phyloP scores from a whole-genome alignment of 2,329 filamentous ascomycete species.

The Zymoseptoria crescenta region DNA sequence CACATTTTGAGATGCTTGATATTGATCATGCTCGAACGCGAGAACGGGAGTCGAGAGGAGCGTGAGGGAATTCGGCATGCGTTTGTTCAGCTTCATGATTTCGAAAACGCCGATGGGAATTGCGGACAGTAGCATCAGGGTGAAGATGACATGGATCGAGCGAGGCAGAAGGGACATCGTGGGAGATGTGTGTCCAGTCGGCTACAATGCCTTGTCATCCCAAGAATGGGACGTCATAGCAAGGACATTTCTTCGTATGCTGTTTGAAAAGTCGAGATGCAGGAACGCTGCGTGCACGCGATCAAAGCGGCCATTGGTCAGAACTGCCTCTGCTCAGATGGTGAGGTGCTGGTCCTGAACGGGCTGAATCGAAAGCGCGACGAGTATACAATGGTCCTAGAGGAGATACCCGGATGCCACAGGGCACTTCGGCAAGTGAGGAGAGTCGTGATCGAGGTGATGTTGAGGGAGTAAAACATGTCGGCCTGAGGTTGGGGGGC shows the following conservation, averaged over 20 bases:
- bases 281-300: not conserved
- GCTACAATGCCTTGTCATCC: not conserved
- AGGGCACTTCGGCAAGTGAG: too few relatives aligned
- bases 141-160: constrained; percentile 10
- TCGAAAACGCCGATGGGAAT: constrained; percentile 19
- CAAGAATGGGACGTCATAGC: not conserved
- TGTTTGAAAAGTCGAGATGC: not conserved
- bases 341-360: not conserved
- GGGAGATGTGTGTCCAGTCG: not conserved
- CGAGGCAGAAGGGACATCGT: not conserved
- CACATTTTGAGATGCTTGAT: constrained; percentile 8
- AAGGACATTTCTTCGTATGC: not conserved
- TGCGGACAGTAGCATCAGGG: constrained; percentile 20
- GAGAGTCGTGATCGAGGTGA: too few relatives aligned
- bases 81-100: constrained; percentile 25
- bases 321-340: not conserved
- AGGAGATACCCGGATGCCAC: not conserved
- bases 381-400: not conserved
- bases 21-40: not conserved
- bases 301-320: not conserved
- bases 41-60: not conserved
- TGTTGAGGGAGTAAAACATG: too few relatives aligned
- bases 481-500: too few relatives aligned
- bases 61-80: constrained; percentile 16
- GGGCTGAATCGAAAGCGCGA: not conserved